Conservation (phyloP, 2,329 filamentous ascomycete species). For the Colletotrichum spinosum region DNA sequence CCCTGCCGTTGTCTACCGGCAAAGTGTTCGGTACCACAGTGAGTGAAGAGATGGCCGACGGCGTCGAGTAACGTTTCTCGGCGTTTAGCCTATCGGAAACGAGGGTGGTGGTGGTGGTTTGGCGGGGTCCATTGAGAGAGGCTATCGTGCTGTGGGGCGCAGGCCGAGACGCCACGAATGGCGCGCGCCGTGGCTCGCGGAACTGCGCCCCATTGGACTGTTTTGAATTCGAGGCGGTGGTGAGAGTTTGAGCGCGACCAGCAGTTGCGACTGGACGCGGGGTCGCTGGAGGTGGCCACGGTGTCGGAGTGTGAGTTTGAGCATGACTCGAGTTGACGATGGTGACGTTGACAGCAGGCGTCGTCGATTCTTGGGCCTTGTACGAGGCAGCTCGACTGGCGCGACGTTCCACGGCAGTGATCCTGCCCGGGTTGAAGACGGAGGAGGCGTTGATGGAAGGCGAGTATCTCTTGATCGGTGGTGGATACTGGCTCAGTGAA, state of each 20-base stretch:
- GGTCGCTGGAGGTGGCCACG: constrained; percentile 25
- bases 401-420: constrained; percentile 9
- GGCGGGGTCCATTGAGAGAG: background rate
- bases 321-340: constrained; percentile 23
- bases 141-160: background rate
- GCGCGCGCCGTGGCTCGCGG: constrained; percentile 22
- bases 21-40: background rate
- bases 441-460: background rate
- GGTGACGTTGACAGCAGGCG: constrained; percentile 7
- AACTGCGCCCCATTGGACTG: constrained; percentile 11
- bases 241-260: background rate
- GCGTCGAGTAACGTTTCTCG: constrained; percentile 27
- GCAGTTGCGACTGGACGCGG: background rate
- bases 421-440: background rate
- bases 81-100: constrained; percentile 4
- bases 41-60: background rate
- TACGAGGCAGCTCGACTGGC: background rate
- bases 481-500: background rate
- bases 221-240: background rate
- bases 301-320: constrained; percentile 12
- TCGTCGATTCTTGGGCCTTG: background rate
- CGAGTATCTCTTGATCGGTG: constrained; percentile 4
- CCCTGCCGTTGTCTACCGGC: background rate
- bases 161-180: constrained; percentile 8
- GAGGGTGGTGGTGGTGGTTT: background rate